Percentiles rank a stretch among this genome's conserved stretches.
Conservation (phyloP, 805 yeast genomes). For the Metschnikowia continentalis region DNA sequence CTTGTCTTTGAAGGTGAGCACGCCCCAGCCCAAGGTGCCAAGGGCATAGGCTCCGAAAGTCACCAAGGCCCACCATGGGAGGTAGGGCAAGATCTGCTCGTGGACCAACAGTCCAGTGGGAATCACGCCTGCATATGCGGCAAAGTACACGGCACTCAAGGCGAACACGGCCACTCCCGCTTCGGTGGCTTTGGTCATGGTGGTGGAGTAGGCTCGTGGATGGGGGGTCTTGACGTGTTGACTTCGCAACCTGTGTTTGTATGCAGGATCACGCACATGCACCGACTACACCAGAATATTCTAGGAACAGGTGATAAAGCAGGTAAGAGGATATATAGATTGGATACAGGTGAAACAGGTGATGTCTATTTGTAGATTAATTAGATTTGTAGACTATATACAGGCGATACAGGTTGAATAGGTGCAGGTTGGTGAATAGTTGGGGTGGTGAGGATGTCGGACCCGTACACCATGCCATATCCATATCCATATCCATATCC, state of each 20-base stretch:
- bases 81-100: conserved; percentile 54
- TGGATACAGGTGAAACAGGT: too few relatives aligned
- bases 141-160: conserved; percentile 49
- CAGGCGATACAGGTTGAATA: too few relatives aligned
- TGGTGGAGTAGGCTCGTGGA: neutral
- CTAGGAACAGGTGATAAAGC: too few relatives aligned
- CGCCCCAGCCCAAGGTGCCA: conserved; percentile 66
- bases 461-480: too few relatives aligned
- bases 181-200: conserved; percentile 68
- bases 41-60: conserved; percentile 66
- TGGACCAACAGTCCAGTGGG: conserved; percentile 50
- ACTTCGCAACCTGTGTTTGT: neutral
- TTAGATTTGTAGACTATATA: too few relatives aligned
- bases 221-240: conserved; percentile 8
- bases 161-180: conserved; percentile 45
- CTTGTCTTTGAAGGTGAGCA: conserved; percentile 65
- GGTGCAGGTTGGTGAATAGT: too few relatives aligned
- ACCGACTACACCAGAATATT: neutral
- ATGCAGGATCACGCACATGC: neutral
- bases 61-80: conserved; percentile 70
- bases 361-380: too few relatives aligned
- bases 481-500: too few relatives aligned
- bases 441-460: too few relatives aligned
- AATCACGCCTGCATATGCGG: conserved; percentile 47
- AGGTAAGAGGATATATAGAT: too few relatives aligned